phyloP scores from a whole-genome alignment of 768 basidiomycete species.

The Termitomyces sp. region DNA sequence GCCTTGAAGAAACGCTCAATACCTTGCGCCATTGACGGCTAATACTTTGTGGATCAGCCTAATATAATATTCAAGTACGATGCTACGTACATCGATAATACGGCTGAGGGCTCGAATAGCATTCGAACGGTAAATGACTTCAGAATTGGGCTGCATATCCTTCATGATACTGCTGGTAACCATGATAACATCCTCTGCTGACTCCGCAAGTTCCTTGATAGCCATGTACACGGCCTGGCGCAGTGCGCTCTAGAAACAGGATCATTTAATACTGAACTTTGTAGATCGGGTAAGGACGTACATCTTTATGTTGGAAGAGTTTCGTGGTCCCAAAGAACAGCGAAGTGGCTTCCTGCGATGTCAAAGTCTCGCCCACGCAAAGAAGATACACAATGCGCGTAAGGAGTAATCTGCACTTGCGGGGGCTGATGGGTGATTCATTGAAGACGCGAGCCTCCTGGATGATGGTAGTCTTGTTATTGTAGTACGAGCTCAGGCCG shows the following conservation, averaged over 20 bases:
- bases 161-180: constrained; percentile 99
- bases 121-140: constrained; percentile 97
- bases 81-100: constrained; percentile 86
- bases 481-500: constrained; percentile 87
- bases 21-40: constrained; percentile 99
- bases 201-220: constrained; percentile 93
- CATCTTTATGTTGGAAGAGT: constrained; percentile 98
- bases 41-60: constrained; percentile 8
- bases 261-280: background rate
- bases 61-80: background rate
- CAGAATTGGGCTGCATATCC: constrained; percentile 98
- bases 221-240: constrained; percentile 98
- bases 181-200: constrained; percentile 99
- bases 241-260: constrained; percentile 66
- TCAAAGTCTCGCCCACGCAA: constrained; percentile 93
- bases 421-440: constrained; percentile 96
- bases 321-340: constrained; percentile 99
- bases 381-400: constrained; percentile 95
- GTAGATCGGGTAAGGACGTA: constrained; percentile 36
- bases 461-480: constrained; percentile 97
- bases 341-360: constrained; percentile 93
- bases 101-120: constrained; percentile 94
- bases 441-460: constrained; percentile 99
- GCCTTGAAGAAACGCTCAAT: constrained; percentile 99
- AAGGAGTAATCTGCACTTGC: constrained; percentile 93